phyloP scores from a whole-genome alignment of 2,329 filamentous ascomycete species.

The Colletotrichum somersetense region DNA sequence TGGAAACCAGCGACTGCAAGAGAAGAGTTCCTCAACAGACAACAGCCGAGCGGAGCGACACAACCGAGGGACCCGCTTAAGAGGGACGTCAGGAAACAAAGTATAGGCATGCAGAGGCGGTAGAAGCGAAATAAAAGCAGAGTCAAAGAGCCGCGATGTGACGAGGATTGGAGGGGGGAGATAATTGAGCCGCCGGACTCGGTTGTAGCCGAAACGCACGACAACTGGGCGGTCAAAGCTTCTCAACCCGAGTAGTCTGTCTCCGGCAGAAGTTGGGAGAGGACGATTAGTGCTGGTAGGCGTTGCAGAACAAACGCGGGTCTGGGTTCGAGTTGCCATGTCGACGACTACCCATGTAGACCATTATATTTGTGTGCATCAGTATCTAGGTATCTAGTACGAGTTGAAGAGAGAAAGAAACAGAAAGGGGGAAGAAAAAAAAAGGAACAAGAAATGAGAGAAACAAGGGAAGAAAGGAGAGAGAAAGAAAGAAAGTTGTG shows the following conservation, averaged over 20 bases:
- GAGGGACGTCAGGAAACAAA: background rate
- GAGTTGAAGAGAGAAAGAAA: background rate
- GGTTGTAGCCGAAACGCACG: constrained; percentile 37
- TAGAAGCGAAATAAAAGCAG: constrained; percentile 2
- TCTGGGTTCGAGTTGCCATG: background rate
- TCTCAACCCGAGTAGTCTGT: background rate
- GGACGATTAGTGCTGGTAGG: background rate
- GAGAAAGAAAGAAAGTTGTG: background rate
- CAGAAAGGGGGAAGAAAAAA: background rate
- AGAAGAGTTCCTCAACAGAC: background rate
- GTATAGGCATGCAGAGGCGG: constrained; percentile 6
- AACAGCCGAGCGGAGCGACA: background rate
- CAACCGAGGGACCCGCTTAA: background rate
- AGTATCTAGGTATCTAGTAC: background rate
- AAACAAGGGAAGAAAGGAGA: background rate
- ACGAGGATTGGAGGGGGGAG: background rate
- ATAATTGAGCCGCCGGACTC: constrained; percentile 25
- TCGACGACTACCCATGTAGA: background rate
- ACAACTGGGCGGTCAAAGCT: constrained; percentile 31
- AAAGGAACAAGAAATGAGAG: background rate
- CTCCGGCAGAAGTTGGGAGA: background rate
- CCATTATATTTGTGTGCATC: background rate
- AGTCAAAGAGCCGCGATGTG: constrained; percentile 14
- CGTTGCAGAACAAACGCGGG: background rate
- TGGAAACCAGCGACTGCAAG: constrained; percentile 5